Evolutionary conservation across 179 eudicot genomes (phyloP).

Genomic region (Drosera spatulata): DNA sequence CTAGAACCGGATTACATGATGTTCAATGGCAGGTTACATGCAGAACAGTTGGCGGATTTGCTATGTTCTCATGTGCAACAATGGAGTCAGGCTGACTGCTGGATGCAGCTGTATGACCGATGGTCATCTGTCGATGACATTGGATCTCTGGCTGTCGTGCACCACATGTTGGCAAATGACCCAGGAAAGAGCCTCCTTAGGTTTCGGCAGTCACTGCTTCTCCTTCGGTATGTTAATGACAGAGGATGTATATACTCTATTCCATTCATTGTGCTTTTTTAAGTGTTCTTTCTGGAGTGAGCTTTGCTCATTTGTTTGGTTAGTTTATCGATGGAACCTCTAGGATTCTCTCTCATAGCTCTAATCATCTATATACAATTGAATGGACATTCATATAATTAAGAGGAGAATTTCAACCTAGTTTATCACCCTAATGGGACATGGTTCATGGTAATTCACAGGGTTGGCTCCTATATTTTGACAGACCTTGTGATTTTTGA

Average conservation of each 20-base stretch:
- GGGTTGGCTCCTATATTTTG: too few relatives aligned
- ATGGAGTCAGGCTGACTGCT: slow-evolving; percentile 76
- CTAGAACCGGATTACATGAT: slow-evolving; percentile 63
- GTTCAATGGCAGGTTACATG: slow-evolving; percentile 66
- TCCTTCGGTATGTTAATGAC: slow-evolving; percentile 36
- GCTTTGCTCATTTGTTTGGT: too few relatives aligned
- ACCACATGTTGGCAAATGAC: slow-evolving; percentile 74
- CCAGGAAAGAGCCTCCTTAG: slow-evolving; percentile 63
- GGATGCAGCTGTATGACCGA: slow-evolving; percentile 78
- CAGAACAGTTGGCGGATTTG: slow-evolving; percentile 51
- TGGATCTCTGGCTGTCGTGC: slow-evolving; percentile 44
- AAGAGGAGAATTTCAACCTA: background rate
- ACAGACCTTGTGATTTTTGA: too few relatives aligned
- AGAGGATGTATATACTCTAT: too few relatives aligned
- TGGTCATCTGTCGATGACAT: slow-evolving; percentile 58
- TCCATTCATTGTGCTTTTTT: too few relatives aligned
- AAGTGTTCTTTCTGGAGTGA: too few relatives aligned
- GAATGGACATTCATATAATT: too few relatives aligned
- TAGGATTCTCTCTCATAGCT: too few relatives aligned
- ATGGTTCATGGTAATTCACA: too few relatives aligned
- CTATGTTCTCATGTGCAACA: slow-evolving; percentile 49
- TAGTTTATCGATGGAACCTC: too few relatives aligned
- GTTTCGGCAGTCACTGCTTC: slow-evolving; percentile 79
- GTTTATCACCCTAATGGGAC: background rate
- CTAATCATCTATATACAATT: too few relatives aligned